phyloP scores from a whole-genome alignment of 2,329 filamentous ascomycete genomes.

The Trichoderma asperellum region DNA sequence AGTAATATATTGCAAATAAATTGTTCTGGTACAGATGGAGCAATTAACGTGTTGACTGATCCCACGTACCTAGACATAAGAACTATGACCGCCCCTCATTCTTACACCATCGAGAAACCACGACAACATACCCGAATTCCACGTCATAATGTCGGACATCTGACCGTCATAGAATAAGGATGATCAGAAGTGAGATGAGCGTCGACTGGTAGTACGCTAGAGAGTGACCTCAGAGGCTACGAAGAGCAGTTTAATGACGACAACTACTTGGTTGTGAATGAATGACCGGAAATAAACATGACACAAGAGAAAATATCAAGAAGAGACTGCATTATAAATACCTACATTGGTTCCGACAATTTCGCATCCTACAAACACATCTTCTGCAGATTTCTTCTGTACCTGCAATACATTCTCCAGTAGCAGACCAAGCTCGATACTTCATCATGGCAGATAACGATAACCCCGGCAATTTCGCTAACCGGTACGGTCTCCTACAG shows the following conservation, averaged over 20 bases:
- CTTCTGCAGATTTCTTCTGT: not conserved
- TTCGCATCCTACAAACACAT: rapidly evolving
- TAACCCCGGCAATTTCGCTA: slow-evolving; percentile 39
- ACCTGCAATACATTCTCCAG: not conserved
- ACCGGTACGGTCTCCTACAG: slow-evolving; percentile 31
- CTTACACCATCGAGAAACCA: not conserved
- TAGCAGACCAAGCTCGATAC: not conserved
- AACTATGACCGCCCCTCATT: not conserved
- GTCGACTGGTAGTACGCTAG: not conserved
- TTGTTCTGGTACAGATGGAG: not conserved
- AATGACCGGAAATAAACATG: not conserved
- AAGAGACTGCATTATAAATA: slow-evolving; percentile 2
- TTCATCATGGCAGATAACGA: slow-evolving; percentile 83
- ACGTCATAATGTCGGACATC: slow-evolving; percentile 2
- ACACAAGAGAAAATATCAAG: not conserved
- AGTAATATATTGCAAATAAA: not conserved
- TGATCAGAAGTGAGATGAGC: not conserved
- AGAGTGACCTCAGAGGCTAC: slow-evolving; percentile 1
- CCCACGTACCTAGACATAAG: not conserved
- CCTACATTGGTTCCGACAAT: not conserved
- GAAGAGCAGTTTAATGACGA: not conserved
- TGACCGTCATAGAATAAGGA: not conserved
- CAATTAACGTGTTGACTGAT: not conserved
- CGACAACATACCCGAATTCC: not conserved
- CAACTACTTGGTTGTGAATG: not conserved